Percentiles rank a stretch among this genome's conserved stretches.
Conservation (phyloP, 2,329 filamentous ascomycete species). For the Alternaria triticimaculans region DNA sequence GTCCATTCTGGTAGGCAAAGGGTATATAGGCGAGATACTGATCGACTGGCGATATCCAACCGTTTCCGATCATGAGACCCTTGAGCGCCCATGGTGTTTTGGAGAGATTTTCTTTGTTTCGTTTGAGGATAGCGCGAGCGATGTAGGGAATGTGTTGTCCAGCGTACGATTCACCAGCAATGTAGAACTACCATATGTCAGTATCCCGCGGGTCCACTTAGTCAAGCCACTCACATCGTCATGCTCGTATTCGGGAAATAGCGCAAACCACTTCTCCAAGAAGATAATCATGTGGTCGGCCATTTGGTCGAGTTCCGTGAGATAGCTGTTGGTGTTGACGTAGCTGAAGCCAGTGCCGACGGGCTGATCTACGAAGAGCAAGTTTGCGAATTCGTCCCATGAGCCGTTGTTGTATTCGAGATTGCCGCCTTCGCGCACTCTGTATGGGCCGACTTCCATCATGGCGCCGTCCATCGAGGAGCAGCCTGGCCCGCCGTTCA, state of each 20-base stretch:
- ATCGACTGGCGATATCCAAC: constrained; percentile 90
- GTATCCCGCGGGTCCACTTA: not conserved
- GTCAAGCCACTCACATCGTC: constrained; percentile 76
- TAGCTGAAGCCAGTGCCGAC: constrained; percentile 97
- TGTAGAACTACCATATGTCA: constrained; percentile 71
- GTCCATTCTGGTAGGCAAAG: constrained; percentile 77
- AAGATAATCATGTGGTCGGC: constrained; percentile 86
- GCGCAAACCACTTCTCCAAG: constrained; percentile 84
- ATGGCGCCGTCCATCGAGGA: constrained; percentile 96
- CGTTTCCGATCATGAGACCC: constrained; percentile 93
- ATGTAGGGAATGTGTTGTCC: constrained; percentile 98
- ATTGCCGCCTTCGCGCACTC: constrained; percentile 75
- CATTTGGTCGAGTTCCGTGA: constrained; percentile 88
- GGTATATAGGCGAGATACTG: constrained; percentile 89
- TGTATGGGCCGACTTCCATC: constrained; percentile 96
- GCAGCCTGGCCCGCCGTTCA: constrained; percentile 96
- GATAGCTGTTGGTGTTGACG: constrained; percentile 84
- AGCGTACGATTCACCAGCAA: constrained; percentile 95
- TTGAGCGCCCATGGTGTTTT: constrained; percentile 74
- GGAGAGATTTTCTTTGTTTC: constrained; percentile 68
- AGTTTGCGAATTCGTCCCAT: constrained; percentile 97
- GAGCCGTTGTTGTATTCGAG: constrained; percentile 88
- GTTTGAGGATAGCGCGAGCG: constrained; percentile 84
- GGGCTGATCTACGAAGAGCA: constrained; percentile 96
- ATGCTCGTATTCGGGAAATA: constrained; percentile 90